Evolutionary conservation across 352 stramenopile genomes (phyloP).

Genomic region (Aphanomyces stellatus): DNA sequence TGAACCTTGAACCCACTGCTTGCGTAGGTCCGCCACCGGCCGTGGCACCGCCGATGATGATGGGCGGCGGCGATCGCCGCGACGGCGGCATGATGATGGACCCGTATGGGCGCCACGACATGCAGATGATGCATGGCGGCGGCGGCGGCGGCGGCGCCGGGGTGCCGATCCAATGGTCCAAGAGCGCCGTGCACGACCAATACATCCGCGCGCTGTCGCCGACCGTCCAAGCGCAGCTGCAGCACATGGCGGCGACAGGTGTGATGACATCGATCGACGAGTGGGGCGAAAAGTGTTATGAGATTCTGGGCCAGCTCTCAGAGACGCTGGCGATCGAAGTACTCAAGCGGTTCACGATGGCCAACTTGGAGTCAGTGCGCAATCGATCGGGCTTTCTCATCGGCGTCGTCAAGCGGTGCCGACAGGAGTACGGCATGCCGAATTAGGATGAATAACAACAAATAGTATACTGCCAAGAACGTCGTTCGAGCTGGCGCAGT

Average conservation of each 20-base stretch:
- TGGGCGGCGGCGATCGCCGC: too few species aligned
- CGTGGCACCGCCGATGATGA: not conserved
- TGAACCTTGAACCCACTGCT: not conserved
- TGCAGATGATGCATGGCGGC: not conserved
- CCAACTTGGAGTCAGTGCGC: conserved; percentile 59
- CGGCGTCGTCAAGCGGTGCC: conserved; percentile 66
- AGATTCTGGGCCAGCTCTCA: conserved; percentile 63
- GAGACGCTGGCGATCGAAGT: conserved; percentile 69
- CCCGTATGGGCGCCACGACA: too few species aligned
- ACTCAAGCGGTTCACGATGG: conserved; percentile 56
- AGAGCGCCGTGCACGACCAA: conserved; percentile 16
- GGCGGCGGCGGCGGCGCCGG: too few species aligned
- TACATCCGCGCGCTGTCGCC: conserved; percentile 34
- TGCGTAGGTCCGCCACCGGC: not conserved
- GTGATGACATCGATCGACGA: conserved; percentile 59
- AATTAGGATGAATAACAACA: too few species aligned
- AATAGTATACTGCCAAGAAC: too few species aligned
- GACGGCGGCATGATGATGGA: too few species aligned
- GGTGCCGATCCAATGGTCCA: conserved; percentile 1
- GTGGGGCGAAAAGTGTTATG: conserved; percentile 72
- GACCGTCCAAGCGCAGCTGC: conserved; percentile 59
- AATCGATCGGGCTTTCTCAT: conserved; percentile 77
- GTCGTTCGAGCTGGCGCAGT: too few species aligned
- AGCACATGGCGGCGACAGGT: conserved; percentile 43
- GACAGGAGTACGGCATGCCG: conserved; percentile 65